Conservation (phyloP, 345 rosid genomes). For the Pistacia vera region DNA sequence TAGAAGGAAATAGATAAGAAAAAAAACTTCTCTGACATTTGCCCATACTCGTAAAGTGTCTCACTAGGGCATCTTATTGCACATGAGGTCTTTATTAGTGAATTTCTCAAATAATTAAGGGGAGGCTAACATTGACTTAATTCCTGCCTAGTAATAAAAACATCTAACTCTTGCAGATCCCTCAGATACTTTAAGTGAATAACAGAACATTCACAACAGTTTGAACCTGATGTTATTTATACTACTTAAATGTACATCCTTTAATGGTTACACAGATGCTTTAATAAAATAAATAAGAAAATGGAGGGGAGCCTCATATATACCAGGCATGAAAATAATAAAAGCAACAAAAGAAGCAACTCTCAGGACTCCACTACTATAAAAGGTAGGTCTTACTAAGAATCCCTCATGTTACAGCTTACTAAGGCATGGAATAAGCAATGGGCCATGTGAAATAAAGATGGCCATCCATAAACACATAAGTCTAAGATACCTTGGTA, state of each 20-base stretch:
- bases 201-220: background rate
- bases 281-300: background rate
- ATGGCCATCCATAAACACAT: background rate
- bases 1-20: background rate
- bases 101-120: background rate
- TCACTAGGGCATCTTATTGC: background rate
- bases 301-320: background rate
- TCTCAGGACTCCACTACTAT: no score
- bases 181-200: background rate
- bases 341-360: background rate
- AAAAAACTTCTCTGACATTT: background rate
- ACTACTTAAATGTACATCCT: background rate
- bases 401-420: no score
- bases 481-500: background rate
- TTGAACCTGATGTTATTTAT: background rate
- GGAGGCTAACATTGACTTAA: background rate
- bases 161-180: background rate
- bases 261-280: background rate
- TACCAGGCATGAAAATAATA: no score
- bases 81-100: constrained; percentile 7
- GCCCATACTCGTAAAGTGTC: background rate
- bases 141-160: background rate
- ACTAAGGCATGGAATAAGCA: no score
- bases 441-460: no score
- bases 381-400: no score